Evolutionary conservation across 768 basidiomycete species (phyloP).

Genomic region (Daedaleopsis nitida): DNA sequence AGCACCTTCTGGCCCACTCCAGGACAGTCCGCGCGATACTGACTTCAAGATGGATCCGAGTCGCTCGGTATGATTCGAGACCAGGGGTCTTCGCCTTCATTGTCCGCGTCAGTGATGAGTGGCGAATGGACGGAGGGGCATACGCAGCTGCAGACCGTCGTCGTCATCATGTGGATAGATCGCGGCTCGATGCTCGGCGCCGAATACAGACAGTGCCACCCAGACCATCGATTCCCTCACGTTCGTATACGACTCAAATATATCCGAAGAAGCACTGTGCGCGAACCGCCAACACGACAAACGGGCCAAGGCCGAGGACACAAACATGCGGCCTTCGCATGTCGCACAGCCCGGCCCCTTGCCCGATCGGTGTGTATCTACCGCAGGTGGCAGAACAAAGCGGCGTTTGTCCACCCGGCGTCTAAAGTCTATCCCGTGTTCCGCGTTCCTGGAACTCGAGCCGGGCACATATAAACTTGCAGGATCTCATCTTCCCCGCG

Average conservation of each 20-base stretch:
- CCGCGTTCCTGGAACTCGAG: conserved; percentile 1
- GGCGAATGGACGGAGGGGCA: background rate
- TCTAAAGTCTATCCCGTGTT: background rate
- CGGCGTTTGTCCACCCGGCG: background rate
- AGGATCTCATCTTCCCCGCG: background rate
- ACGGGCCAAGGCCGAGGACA: background rate
- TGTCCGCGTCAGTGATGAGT: background rate
- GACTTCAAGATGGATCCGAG: background rate
- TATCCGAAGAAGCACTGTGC: background rate
- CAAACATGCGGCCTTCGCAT: conserved; percentile 1
- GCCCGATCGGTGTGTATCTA: background rate
- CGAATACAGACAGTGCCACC: background rate
- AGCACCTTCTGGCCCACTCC: conserved; percentile 45
- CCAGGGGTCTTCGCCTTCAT: background rate
- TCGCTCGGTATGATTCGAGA: background rate
- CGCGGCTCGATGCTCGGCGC: background rate
- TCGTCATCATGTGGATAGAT: background rate
- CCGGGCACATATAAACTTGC: background rate
- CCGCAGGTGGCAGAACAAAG: conserved; percentile 1
- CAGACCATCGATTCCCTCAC: background rate
- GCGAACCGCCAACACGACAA: background rate
- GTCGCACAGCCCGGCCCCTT: background rate
- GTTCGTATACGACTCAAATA: background rate
- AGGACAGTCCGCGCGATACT: conserved; percentile 10
- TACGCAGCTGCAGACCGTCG: background rate